Percentiles rank a stretch among this genome's conserved stretches.
phyloP scores from a whole-genome alignment of 768 basidiomycete species.

The Termitomyces sp. region DNA sequence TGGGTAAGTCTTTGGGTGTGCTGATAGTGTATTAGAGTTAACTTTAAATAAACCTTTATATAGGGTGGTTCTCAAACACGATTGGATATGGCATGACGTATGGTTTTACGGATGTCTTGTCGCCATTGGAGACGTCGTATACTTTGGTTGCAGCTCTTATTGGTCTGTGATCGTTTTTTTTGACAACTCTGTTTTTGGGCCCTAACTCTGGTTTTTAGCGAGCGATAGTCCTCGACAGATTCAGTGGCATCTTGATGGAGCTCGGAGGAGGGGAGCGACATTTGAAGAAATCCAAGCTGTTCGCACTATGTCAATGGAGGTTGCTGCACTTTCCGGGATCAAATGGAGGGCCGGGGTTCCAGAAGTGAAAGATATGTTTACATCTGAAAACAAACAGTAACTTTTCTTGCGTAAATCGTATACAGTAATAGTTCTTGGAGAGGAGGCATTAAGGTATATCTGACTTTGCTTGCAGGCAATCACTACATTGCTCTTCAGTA shows the following conservation, averaged over 20 bases:
- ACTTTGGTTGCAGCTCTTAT: slow-evolving; percentile 58
- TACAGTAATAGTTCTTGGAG: not conserved
- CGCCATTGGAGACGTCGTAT: slow-evolving; percentile 53
- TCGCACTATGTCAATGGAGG: slow-evolving; percentile 47
- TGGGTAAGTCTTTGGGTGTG: slow-evolving; percentile 35
- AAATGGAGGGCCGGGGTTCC: slow-evolving; percentile 51
- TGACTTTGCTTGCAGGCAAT: not conserved
- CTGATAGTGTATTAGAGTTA: not conserved
- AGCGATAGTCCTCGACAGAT: slow-evolving; percentile 60
- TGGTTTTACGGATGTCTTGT: slow-evolving; percentile 39
- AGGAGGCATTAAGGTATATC: not conserved
- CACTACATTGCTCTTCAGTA: slow-evolving; percentile 1
- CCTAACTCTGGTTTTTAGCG: slow-evolving; percentile 17
- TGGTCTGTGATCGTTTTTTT: not conserved
- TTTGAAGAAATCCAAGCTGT: slow-evolving; percentile 48
- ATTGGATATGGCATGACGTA: slow-evolving; percentile 58
- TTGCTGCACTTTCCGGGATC: slow-evolving; percentile 42
- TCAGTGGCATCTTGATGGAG: slow-evolving; percentile 59
- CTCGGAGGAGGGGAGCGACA: slow-evolving; percentile 49
- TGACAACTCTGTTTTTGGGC: not conserved
- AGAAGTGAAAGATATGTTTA: slow-evolving; percentile 24
- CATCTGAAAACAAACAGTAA: not conserved
- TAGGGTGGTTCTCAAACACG: slow-evolving; percentile 50
- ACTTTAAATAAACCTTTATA: not conserved
- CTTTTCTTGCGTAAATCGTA: not conserved